Evolutionary conservation across 2,329 filamentous ascomycete genomes (phyloP).

Genomic region (Endoconidiophora laricicola): DNA sequence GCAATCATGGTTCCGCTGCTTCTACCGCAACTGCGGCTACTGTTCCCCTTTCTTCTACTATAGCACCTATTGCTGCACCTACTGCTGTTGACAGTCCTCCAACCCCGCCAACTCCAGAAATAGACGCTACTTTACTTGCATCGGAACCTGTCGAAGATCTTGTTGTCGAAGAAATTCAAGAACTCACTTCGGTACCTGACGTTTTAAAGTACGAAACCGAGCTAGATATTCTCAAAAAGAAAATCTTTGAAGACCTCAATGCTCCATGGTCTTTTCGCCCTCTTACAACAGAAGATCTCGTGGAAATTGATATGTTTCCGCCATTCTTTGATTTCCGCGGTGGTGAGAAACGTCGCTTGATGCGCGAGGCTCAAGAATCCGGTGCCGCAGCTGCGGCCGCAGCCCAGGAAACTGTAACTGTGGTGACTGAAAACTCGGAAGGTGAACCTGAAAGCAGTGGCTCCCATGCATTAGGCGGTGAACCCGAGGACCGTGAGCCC

Average conservation of each 20-base stretch:
- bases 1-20: background rate
- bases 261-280: constrained; percentile 14
- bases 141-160: background rate
- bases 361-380: constrained; percentile 36
- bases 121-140: background rate
- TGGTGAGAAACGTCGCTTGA: constrained; percentile 62
- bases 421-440: constrained; percentile 37
- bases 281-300: constrained; percentile 13
- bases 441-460: constrained; percentile 65
- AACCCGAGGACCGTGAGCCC: constrained; percentile 66
- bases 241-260: constrained; percentile 13
- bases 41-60: background rate
- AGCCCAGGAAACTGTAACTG: constrained; percentile 28
- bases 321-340: constrained; percentile 71
- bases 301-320: constrained; percentile 27
- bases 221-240: constrained; percentile 2
- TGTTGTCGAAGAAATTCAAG: background rate
- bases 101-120: constrained; percentile 1
- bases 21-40: background rate
- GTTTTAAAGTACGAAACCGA: background rate
- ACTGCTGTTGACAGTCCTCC: constrained; percentile 10
- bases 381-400: constrained; percentile 31
- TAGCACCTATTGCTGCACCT: constrained; percentile 6
- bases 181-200: background rate
- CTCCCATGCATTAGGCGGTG: constrained; percentile 78